Evolutionary conservation across 257 asterid species (phyloP).

Genomic region (Verbena officinalis): DNA sequence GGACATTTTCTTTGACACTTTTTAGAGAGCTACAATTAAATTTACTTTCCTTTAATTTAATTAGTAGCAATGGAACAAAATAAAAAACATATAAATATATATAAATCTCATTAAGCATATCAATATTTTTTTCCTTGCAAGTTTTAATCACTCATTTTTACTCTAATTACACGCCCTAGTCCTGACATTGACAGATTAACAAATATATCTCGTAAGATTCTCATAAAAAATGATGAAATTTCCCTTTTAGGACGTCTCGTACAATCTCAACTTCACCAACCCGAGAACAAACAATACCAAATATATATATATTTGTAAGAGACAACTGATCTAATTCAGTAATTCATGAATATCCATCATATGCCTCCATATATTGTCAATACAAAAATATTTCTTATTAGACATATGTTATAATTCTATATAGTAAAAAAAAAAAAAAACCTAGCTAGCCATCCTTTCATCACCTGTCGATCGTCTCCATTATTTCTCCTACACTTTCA

Average conservation of each 20-base stretch:
- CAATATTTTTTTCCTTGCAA: background rate
- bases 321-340: background rate
- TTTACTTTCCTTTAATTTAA: too few species aligned
- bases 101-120: background rate
- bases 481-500: background rate
- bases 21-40: too few species aligned
- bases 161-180: background rate
- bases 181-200: slow-evolving; percentile 28
- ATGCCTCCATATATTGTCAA: background rate
- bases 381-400: background rate
- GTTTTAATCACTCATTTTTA: background rate
- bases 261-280: slow-evolving; percentile 26
- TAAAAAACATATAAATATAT: too few species aligned
- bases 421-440: background rate
- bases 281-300: background rate
- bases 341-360: background rate
- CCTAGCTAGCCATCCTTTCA: background rate
- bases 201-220: background rate
- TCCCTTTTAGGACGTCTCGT: slow-evolving; percentile 2
- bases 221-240: slow-evolving; percentile 10
- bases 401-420: background rate
- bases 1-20: too few species aligned
- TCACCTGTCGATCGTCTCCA: too few species aligned
- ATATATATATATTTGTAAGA: background rate
- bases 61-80: too few species aligned